phyloP scores from a whole-genome alignment of 2,329 filamentous ascomycete species.

The Epichloe festucae region DNA sequence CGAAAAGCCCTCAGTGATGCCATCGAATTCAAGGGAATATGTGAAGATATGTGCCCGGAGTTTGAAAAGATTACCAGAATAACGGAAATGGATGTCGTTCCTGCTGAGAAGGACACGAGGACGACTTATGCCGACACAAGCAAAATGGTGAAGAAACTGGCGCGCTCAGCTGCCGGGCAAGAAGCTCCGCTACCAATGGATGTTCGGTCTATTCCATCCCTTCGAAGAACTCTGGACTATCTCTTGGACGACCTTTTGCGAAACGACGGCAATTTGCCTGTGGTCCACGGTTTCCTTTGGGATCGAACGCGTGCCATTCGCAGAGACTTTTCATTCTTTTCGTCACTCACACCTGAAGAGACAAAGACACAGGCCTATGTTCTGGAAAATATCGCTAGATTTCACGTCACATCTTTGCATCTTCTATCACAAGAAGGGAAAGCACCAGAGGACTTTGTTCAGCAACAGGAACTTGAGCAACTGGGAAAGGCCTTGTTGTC shows the following conservation, averaged over 20 bases:
- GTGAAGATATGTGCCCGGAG: slow-evolving; percentile 57
- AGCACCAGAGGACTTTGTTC: slow-evolving; percentile 46
- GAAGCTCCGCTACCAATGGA: slow-evolving; percentile 56
- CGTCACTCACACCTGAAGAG: slow-evolving; percentile 43
- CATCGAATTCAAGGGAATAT: slow-evolving; percentile 54
- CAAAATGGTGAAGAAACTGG: slow-evolving; percentile 54
- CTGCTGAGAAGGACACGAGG: slow-evolving; percentile 36
- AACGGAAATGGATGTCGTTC: slow-evolving; percentile 44
- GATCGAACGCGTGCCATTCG: slow-evolving; percentile 55
- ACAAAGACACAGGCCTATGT: slow-evolving; percentile 48
- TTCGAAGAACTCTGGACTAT: slow-evolving; percentile 50
- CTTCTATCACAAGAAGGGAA: slow-evolving; percentile 45
- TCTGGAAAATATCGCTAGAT: slow-evolving; percentile 52
- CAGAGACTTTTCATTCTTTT: slow-evolving; percentile 56
- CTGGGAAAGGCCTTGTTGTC: slow-evolving; percentile 52
- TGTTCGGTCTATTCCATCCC: slow-evolving; percentile 45
- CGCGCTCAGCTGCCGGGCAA: slow-evolving; percentile 54
- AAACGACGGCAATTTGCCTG: slow-evolving; percentile 39
- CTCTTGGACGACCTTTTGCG: slow-evolving; percentile 46
- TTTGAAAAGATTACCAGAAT: slow-evolving; percentile 53
- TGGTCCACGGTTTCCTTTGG: slow-evolving; percentile 52
- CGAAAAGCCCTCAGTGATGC: slow-evolving; percentile 49
- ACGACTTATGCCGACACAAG: slow-evolving; percentile 33
- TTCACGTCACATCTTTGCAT: slow-evolving; percentile 53
- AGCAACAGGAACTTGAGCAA: slow-evolving; percentile 56